phyloP scores from a whole-genome alignment of 1,139 yeast species.

The Williopsis jadinii region DNA sequence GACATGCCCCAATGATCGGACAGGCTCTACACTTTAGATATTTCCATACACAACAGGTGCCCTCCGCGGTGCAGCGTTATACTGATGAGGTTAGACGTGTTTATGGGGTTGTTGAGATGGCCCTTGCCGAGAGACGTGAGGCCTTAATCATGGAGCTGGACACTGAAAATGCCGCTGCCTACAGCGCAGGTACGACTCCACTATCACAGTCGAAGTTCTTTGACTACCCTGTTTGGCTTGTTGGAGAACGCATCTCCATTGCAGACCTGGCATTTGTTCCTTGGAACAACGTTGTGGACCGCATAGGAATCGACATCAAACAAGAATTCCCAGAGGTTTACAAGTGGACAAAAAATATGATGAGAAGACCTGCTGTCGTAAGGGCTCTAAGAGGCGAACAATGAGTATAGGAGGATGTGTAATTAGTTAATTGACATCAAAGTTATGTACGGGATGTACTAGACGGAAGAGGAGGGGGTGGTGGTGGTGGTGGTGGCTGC shows the following conservation, averaged over 20 bases:
- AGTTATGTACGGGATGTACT: too few relatives aligned
- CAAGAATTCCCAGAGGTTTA: conserved; percentile 92
- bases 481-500: too few relatives aligned
- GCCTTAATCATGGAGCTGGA: conserved; percentile 86
- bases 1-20: conserved; percentile 97
- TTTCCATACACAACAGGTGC: conserved; percentile 82
- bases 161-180: conserved; percentile 82
- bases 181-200: conserved; percentile 85
- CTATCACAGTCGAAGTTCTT: conserved; percentile 79
- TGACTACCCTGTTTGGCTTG: conserved; percentile 93
- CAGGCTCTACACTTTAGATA: conserved; percentile 92
- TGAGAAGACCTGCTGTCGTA: conserved; percentile 80
- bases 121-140: conserved; percentile 88
- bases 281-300: conserved; percentile 93
- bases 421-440: background rate
- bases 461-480: too few relatives aligned
- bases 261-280: conserved; percentile 93
- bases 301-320: conserved; percentile 83
- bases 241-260: conserved; percentile 82
- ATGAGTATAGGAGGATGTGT: conserved; percentile 3
- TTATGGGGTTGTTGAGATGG: conserved; percentile 92
- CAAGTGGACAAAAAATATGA: conserved; percentile 91
- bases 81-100: conserved; percentile 92
- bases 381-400: conserved; percentile 64
- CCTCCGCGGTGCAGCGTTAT: conserved; percentile 85